Base-by-base conservation (phyloP, 352 stramenopile species). In the Peronosclerospora sorghi region DNA sequence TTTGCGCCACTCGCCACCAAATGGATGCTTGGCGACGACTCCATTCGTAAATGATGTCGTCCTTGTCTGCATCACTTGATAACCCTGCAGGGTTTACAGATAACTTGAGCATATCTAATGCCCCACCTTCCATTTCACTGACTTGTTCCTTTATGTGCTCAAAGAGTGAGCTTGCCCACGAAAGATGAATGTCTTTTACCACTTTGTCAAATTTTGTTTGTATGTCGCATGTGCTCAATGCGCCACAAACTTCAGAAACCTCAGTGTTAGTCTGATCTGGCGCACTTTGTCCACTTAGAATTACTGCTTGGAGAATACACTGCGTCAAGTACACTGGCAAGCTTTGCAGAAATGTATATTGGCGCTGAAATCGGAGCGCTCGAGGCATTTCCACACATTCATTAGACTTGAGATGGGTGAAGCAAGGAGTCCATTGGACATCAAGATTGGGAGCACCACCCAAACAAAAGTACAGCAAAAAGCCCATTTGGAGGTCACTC, bases 391-490 rank as follows among this genome's bases (percentile, higher is more conserved):
- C 58, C 23, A 79, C 58, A 13, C 56, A 69, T n/a, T 82, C 69
- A 7, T 63, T 49, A 3, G 34, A 19, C 7, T 49, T 54, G 15
- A 82, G 39, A 8, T 56, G 30, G 1, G 53, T 78, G 52, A n/a
- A n/a, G n/a, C n/a, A n/a, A n/a, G n/a, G n/a, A n/a, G n/a, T n/a
- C n/a, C n/a, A n/a, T n/a, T n/a, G n/a, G n/a, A n/a, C n/a, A n/a
- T n/a, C n/a, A n/a, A n/a, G n/a, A n/a, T n/a, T n/a, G n/a, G n/a
- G n/a, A n/a, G n/a, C n/a, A n/a, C n/a, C n/a, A n/a, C n/a, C n/a
- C n/a, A n/a, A n/a, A n/a, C n/a, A n/a, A n/a, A 79, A 64, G 35
- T 82, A 80, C 36, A 85, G 55, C 39, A 74, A 54, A 32, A 63
- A 45, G 7, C 68, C 73, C 21, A 54, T 62, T 42, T 62, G 69